These are phyloP conservation scores for Haematococcus sp. DNA, from an alignment of 139 green algal species.

Conservation along the genomic window DNA sequence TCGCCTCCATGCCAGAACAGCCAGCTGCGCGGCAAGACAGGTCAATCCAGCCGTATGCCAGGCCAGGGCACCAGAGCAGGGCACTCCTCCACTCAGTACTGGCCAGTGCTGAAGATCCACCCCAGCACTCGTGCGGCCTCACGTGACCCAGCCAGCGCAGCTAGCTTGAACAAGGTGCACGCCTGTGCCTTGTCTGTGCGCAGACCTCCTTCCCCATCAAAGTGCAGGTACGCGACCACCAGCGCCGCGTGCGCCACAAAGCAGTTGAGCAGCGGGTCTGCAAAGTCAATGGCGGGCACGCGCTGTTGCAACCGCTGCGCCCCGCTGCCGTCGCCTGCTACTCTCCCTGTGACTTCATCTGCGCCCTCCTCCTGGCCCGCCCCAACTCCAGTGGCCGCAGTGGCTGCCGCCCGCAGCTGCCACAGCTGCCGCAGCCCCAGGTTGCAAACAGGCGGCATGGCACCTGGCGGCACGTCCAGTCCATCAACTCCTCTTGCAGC, in stretches of 20 bases:
- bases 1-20: too few relatives aligned
- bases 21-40: too few relatives aligned
- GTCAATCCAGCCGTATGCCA: too few relatives aligned
- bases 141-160: neutral
- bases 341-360: neutral
- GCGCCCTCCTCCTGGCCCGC: neutral
- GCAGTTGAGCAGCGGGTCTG: neutral
- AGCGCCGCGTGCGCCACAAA: neutral
- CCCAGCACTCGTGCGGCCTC: slow-evolving; percentile 2
- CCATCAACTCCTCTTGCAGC: too few relatives aligned
- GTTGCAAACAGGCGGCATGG: too few relatives aligned
- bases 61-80: too few relatives aligned
- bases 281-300: neutral
- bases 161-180: slow-evolving; percentile 6
- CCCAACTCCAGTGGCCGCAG: too few relatives aligned
- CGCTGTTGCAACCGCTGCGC: neutral
- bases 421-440: too few relatives aligned
- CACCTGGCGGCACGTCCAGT: too few relatives aligned
- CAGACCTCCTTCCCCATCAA: slow-evolving; percentile 3
- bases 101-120: neutral
- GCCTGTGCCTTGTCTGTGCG: neutral
- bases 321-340: neutral
- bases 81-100: neutral
- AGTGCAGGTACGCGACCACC: neutral
- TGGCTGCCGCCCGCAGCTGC: too few relatives aligned